These are phyloP conservation scores for Mentha longifolia DNA, from an alignment of 257 asterid genomes.

Conservation along the genomic window DNA sequence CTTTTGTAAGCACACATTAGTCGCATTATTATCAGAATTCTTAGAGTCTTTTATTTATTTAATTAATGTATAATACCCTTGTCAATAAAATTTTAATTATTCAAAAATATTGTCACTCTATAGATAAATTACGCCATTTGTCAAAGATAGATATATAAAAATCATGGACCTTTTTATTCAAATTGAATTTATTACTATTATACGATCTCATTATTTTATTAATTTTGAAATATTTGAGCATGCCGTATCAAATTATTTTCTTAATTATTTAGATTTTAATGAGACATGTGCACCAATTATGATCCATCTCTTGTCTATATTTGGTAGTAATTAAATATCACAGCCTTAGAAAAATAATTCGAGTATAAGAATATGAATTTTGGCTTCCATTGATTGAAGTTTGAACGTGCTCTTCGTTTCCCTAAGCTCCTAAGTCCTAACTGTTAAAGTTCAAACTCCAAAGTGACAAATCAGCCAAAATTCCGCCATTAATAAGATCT, in stretches of 20 bases:
- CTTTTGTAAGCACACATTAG: background rate
- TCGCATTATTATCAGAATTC: background rate
- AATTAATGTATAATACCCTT: background rate
- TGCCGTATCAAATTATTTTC: background rate
- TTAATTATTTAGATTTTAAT: background rate
- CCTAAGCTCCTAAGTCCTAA: conserved; percentile 7
- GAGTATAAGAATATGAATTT: too few relatives aligned
- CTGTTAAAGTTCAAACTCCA: conserved; percentile 5
- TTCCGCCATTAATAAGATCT: conserved; percentile 17
- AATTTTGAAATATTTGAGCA: background rate
- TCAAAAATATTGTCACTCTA: background rate
- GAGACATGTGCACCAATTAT: background rate
- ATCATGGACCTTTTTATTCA: background rate
- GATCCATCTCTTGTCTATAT: too few relatives aligned
- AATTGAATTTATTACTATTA: too few relatives aligned
- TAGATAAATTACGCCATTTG: background rate
- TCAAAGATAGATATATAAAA: background rate
- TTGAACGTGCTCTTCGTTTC: conserved; percentile 3
- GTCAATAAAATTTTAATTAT: background rate
- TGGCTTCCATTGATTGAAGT: background rate
- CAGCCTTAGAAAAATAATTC: too few relatives aligned
- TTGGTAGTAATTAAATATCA: too few relatives aligned
- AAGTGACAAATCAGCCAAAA: conserved; percentile 1
- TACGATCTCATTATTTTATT: too few relatives aligned
- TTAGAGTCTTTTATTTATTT: background rate